These are phyloP conservation scores for Kodamaea kaohsiungensis DNA, from an alignment of 805 yeast species.

Conservation along the genomic window DNA sequence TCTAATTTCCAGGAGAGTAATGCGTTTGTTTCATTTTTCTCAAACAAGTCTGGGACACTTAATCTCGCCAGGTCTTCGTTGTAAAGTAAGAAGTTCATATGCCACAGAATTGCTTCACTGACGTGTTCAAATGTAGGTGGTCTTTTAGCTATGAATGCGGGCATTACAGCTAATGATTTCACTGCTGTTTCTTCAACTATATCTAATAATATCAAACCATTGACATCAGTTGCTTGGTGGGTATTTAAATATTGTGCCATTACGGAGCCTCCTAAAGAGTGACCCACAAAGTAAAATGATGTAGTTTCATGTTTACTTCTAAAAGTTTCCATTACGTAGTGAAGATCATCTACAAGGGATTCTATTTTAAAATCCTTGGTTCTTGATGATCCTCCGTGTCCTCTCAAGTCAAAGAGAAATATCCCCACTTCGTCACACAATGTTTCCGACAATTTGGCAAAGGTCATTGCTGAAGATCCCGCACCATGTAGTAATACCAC, in stretches of 20 bases:
- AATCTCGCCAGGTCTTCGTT: conserved; percentile 63
- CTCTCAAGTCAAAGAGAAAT: conserved; percentile 77
- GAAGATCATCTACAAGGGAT: conserved; percentile 59
- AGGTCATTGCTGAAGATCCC: conserved; percentile 84
- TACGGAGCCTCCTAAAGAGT: conserved; percentile 90
- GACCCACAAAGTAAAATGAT: conserved; percentile 69
- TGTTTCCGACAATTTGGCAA: conserved; percentile 51
- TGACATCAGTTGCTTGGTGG: conserved; percentile 23
- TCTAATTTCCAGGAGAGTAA: conserved; percentile 62
- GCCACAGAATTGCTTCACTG: conserved; percentile 79
- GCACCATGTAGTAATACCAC: conserved; percentile 92
- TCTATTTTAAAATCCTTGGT: conserved; percentile 43
- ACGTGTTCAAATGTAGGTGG: conserved; percentile 59
- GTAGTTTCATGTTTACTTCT: neutral
- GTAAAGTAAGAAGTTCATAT: conserved; percentile 54
- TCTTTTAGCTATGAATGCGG: conserved; percentile 59
- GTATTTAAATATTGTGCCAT: conserved; percentile 51
- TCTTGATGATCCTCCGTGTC: conserved; percentile 61
- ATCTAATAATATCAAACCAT: conserved; percentile 80
- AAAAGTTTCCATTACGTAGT: conserved; percentile 46
- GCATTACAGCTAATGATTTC: conserved; percentile 66
- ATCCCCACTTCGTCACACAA: conserved; percentile 51
- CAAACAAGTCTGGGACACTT: conserved; percentile 74
- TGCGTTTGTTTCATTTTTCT: conserved; percentile 16
- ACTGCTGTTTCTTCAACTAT: conserved; percentile 94